Evolutionary conservation across 2,329 filamentous ascomycete species (phyloP).

Genomic region (Juglanconis oblonga): DNA sequence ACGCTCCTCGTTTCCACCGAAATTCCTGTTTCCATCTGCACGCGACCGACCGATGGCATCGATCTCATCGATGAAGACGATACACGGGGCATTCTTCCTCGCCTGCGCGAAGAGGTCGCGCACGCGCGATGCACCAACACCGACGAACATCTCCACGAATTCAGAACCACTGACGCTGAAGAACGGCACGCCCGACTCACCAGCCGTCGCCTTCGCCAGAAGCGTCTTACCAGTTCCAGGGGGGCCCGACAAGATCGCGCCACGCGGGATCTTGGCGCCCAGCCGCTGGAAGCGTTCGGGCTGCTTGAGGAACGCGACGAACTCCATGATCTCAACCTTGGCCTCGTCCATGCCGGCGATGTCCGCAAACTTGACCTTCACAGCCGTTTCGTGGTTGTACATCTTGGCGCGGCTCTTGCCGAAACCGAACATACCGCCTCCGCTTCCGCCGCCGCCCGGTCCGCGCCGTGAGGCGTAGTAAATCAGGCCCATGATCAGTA

Average conservation of each 20-base stretch:
- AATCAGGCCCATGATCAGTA: constrained; percentile 80
- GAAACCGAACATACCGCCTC: constrained; percentile 88
- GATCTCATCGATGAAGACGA: constrained; percentile 99
- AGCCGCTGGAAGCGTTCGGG: constrained; percentile 90
- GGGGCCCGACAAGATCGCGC: constrained; percentile 94
- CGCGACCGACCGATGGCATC: constrained; percentile 94
- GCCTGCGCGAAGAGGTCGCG: constrained; percentile 92
- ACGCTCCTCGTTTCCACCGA: constrained; percentile 93
- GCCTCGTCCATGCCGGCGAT: constrained; percentile 98
- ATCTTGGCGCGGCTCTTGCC: constrained; percentile 93
- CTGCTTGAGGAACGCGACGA: constrained; percentile 94
- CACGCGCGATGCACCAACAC: constrained; percentile 93
- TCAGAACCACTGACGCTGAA: constrained; percentile 98
- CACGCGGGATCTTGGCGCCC: constrained; percentile 95
- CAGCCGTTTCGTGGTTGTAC: constrained; percentile 94
- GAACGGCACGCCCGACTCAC: constrained; percentile 95
- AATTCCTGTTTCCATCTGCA: constrained; percentile 67
- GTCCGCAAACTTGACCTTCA: constrained; percentile 96
- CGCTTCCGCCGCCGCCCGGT: constrained; percentile 61
- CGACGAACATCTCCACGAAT: constrained; percentile 99
- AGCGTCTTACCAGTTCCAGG: constrained; percentile 98
- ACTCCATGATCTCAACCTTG: constrained; percentile 98
- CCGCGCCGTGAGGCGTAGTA: constrained; percentile 78
- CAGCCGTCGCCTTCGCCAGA: constrained; percentile 93
- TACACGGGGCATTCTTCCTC: constrained; percentile 93